Evolutionary conservation across 2,329 filamentous ascomycete genomes (phyloP), one percentile per base, ranked within the genome.

Genomic region (Trichoderma pleuroti): DNA sequence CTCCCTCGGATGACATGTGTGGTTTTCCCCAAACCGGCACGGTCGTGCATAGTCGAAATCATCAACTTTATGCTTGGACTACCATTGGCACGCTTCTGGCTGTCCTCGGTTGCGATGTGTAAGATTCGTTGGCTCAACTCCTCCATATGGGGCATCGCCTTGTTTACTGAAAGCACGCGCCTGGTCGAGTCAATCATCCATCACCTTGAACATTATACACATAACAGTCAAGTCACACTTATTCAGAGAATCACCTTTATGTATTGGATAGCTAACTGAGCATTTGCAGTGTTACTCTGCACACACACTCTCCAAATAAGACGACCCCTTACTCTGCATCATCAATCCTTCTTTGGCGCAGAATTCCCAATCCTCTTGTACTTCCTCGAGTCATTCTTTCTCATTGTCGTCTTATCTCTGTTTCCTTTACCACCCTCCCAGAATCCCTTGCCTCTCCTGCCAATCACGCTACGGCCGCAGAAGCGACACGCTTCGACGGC

Each of bases 381-480:
- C 83, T 93, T 93, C 76, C 91, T 86, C 76, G 90, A 90, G 80
- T 93, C 91, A 81, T 93, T 93, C 72, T 90, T 85, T 76, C 89
- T 92, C 92, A 94, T 94, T 76, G 86, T 82, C 36, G 81, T 82
- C 79, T 85, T 87, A 77, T 94, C 91, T 72, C 92, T 84, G n/a
- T 92, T 94, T 1, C 92, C 92, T 78, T 92, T 93, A 1, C 93
- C 93, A 12, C 93, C 93, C 82, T 97, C 93, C 93, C 93, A 97
- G 81, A 94, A 97, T 0, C 93, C 93, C 56, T 78, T 80, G 4
- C 88, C 87, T 76, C 88, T 90, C 73, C 81, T 85, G 0, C 92
- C 90, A 66, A 94, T 86, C 14, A 96, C 86, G 63, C 86, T 87
- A 39, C 90, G 84, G 62, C 90, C 91, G 77, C 93, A 97, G 76